Base-by-base conservation (phyloP, 495 filamentous ascomycete species). In the Umbilicaria muhlenbergii region DNA sequence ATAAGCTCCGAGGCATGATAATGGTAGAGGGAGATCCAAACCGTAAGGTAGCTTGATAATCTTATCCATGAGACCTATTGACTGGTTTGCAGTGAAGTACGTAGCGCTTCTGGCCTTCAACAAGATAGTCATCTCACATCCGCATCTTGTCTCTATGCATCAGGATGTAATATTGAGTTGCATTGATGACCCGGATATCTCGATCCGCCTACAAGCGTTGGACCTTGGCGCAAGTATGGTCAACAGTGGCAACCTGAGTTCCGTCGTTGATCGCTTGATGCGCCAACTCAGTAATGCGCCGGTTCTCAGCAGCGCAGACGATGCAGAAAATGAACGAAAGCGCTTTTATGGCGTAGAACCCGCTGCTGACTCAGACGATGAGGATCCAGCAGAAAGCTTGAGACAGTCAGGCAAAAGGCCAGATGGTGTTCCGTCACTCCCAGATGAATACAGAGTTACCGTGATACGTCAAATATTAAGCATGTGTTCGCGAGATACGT, bases 101-200 rank as follows among this genome's bases (percentile, higher is more conserved):
- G 92, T 98, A 41, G 91, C 92, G 5, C 69, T 98, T 28, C 72
- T 98, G 32, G 91, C 92, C 13, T 89, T 96, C 64, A 88, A 89
- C 41, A 81, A 82, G 52, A 94, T 98, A 50, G 88, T 94, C n/a
- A 54, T 68, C 8, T 85, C 86, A 5, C 86, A 98, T 54, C 80
- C 91, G 0, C 74, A 78, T 52, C 71, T 98, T 35, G 88, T 98
- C 32, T 77, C 82, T 2, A 68, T 83, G 57, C 91, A 98, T 52
- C 85, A 92, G 62, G 86, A 94, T 56, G 88, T 96, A 38, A 94
- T 98, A 41, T 73, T 95, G 56, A 77, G 88, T 46, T 98, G 91
- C 51, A 82, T 98, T 51, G 92, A 98, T 49, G 93, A 94, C 62
- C 64, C 80, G 5, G 91, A 98, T 57, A 86, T 98, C 35, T 89